Evolutionary conservation across 495 filamentous ascomycete genomes (phyloP).

Genomic region (Hypoxylon fuscum): DNA sequence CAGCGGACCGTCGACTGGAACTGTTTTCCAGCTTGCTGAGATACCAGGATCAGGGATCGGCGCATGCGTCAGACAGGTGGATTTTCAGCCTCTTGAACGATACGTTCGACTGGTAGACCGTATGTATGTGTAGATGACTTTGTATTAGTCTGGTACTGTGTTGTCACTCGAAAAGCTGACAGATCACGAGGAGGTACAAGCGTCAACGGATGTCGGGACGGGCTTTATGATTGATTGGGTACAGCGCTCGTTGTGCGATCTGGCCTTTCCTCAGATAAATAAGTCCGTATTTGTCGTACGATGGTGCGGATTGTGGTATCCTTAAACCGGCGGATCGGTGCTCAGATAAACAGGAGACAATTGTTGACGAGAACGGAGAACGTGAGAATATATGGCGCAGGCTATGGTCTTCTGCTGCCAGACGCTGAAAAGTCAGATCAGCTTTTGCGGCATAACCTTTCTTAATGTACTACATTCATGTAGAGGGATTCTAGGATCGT

Average conservation of each 20-base stretch:
- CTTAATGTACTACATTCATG: constrained; percentile 8
- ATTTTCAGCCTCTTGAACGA: constrained; percentile 36
- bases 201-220: constrained; percentile 36
- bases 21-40: constrained; percentile 16
- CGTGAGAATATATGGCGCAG: constrained; percentile 4
- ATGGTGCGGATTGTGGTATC: constrained; percentile 15
- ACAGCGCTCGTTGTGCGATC: constrained; percentile 34
- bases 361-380: not conserved
- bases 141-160: no score
- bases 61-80: constrained; percentile 24
- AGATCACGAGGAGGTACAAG: constrained; percentile 27
- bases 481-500: constrained; percentile 28
- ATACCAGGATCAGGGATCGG: constrained; percentile 38
- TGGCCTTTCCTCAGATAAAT: constrained; percentile 35
- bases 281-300: constrained; percentile 34
- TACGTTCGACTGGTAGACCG: constrained; percentile 18
- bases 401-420: not conserved
- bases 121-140: constrained; percentile 6
- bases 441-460: constrained; percentile 18
- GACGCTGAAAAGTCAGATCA: constrained; percentile 18
- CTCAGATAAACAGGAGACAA: not conserved
- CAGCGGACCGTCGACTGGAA: constrained; percentile 29
- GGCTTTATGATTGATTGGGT: constrained; percentile 36
- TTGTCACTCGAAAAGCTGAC: constrained; percentile 25
- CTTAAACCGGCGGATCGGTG: constrained; percentile 12